These are phyloP conservation scores for Phytophthora europaea DNA, from an alignment of 352 stramenopile genomes.

Conservation along the genomic window DNA sequence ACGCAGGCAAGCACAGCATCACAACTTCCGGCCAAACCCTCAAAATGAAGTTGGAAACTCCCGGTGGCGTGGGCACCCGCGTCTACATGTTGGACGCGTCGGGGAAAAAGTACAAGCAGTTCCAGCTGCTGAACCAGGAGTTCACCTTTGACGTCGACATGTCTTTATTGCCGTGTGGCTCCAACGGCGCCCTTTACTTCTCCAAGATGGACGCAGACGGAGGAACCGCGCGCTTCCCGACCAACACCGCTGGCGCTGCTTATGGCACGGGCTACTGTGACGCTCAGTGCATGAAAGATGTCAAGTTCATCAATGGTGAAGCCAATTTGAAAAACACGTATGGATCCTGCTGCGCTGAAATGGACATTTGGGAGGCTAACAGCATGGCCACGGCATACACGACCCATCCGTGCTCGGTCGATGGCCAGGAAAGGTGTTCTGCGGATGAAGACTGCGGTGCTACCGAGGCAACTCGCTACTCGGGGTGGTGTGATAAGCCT, in stretches of 20 bases:
- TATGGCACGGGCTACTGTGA: not conserved
- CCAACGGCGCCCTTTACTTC: constrained; percentile 1
- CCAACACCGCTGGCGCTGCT: constrained; percentile 1
- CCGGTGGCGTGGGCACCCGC: not conserved
- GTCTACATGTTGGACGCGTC: not conserved
- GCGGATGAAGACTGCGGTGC: not conserved
- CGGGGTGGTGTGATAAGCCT: constrained; percentile 1
- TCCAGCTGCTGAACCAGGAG: constrained; percentile 5
- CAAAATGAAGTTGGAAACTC: constrained; percentile 2
- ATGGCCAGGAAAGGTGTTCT: not conserved
- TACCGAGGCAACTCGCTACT: not conserved
- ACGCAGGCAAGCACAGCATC: constrained; percentile 4
- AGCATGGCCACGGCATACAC: constrained; percentile 2
- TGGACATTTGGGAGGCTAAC: constrained; percentile 5
- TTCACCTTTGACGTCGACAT: constrained; percentile 1
- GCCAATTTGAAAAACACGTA: not conserved
- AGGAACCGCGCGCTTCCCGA: not conserved
- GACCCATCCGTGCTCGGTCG: constrained; percentile 1
- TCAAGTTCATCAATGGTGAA: constrained; percentile 6
- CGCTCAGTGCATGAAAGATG: constrained; percentile 1
- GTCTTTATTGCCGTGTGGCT: not conserved
- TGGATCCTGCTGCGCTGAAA: not conserved
- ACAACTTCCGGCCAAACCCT: not conserved
- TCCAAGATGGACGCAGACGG: constrained; percentile 1
- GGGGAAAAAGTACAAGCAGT: constrained; percentile 4